Evolutionary conservation across 176 grass and related monocot genomes (phyloP).

Genomic region (Carex pumila): DNA sequence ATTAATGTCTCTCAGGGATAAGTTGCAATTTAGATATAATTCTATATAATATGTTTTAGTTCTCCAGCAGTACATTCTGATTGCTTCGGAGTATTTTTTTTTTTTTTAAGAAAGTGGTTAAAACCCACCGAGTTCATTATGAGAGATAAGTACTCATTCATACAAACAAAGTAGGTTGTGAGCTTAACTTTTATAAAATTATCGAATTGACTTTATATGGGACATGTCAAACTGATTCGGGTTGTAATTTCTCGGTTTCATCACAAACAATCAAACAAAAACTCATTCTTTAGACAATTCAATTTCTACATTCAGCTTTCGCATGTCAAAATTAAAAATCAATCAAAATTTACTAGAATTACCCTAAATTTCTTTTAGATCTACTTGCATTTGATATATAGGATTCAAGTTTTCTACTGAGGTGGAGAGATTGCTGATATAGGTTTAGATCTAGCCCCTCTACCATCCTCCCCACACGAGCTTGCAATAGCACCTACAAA

Average conservation of each 20-base stretch:
- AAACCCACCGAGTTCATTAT: too few relatives aligned
- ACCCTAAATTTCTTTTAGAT: conserved; percentile 11
- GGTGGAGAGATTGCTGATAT: conserved; percentile 54
- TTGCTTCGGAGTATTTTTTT: too few relatives aligned
- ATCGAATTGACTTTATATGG: too few relatives aligned
- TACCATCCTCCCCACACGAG: conserved; percentile 54
- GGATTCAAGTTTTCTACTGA: conserved; percentile 45
- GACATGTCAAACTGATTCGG: neutral
- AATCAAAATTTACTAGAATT: neutral
- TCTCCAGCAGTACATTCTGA: too few relatives aligned
- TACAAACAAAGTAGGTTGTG: too few relatives aligned
- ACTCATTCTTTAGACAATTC: neutral
- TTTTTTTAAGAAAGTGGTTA: too few relatives aligned
- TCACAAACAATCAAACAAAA: neutral
- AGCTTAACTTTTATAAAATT: too few relatives aligned
- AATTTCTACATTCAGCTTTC: too few relatives aligned
- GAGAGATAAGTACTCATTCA: too few relatives aligned
- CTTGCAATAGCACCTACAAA: conserved; percentile 48
- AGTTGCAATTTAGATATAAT: too few relatives aligned
- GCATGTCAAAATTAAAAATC: neutral
- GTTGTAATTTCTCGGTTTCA: neutral
- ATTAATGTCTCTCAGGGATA: too few relatives aligned
- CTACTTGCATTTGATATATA: conserved; percentile 18
- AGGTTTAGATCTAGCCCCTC: conserved; percentile 67
- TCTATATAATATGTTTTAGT: too few relatives aligned